Evolutionary conservation across 75 land plant genomes (phyloP), one percentile per base, ranked within the genome.

Genomic region (Pinus albicaulis): DNA sequence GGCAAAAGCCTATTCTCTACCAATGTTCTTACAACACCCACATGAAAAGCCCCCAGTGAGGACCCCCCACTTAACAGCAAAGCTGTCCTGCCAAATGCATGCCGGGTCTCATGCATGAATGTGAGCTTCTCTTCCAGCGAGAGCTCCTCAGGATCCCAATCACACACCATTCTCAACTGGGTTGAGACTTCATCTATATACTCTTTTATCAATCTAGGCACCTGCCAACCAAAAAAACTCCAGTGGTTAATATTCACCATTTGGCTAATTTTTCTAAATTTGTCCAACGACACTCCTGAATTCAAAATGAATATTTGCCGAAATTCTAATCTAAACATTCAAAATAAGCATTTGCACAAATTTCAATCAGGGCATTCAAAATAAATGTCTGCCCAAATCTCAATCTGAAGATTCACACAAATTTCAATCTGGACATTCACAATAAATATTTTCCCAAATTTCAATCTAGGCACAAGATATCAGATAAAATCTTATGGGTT

Each of bases 61-160:
- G 99, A 96, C 56, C 99, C 99, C 13, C 99, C 99, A 75, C 99
- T 98, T 55, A 98, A 83, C 14, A 95, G 87, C 48, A 98, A 75
- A 1, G 99, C 99, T 7, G 99, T 98, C 48, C 99, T 85, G 17
- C 99, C 99, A 78, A 98, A 98, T 4, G 91, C 96, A 74, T 98
- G 99, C 75, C 99, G 78, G 0, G 99, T 95, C 66, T 98, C 99
- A 63, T 93, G 96, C 87, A 98, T 89, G 68, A 98, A 95, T n/a
- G 99, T 86, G 55, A 95, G 93, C 77, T 90, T 95, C 78, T 98
- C 99, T 59, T 98, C 98, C 59, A 95, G 77, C 4, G 83, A 68
- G 31, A 91, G 82, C 79, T 91, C 93, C 56, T 93, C 96, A 1
- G 98, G 89, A 76, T 95, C 98, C 2, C 90, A 93, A 76, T 88